Evolutionary conservation across 768 basidiomycete species (phyloP), one percentile per base, ranked within the genome.

Genomic region (Mycena metata): DNA sequence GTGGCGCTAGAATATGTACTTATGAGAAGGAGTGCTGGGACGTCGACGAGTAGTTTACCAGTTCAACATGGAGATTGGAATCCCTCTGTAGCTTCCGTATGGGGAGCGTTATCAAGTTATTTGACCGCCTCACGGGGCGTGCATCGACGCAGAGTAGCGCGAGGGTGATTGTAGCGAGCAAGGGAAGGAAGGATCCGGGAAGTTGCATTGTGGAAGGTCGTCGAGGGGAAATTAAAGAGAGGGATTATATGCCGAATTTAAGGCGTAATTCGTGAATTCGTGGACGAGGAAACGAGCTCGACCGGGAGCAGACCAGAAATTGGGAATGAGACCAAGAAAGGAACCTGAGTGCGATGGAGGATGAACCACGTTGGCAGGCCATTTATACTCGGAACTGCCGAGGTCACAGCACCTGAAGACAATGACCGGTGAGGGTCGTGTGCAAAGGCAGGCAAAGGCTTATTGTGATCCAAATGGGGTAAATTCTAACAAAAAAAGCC

Each of bases 261-360:
- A 24, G 6, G 10, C 17, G 13, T 23, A 58, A 24, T 68, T 63
- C 61, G 67, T 62, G 15, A 69, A 57, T 36, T 58, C 64, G 61
- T 52, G 67, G 30, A 39, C n/a, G 21, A 52, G 54, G 41, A 60
- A 64, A 43, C 45, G 52, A 57, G 69, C 69, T 70, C 69, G 69
- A 21, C 69, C 64, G 56, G 69, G 69, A 70, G 69, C 69, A 47
- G 49, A 70, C 30, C 62, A 62, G 55, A 63, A 62, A 42, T 46
- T 19, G 47, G 52, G 33, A 66, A 55, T 61, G 60, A 66, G 46
- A 62, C 61, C 50, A 58, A 52, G 58, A 64, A 59, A 56, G 63
- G 30, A n/a, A 39, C 51, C 46, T 26, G 24, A 50, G 36, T n/a
- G 41, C 24, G 36, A 66, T 55, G 33, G 43, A 21, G 26, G 3